These are phyloP conservation scores for Pinus tabuliformis DNA, from an alignment of 75 land plant species.

Conservation along the genomic window DNA sequence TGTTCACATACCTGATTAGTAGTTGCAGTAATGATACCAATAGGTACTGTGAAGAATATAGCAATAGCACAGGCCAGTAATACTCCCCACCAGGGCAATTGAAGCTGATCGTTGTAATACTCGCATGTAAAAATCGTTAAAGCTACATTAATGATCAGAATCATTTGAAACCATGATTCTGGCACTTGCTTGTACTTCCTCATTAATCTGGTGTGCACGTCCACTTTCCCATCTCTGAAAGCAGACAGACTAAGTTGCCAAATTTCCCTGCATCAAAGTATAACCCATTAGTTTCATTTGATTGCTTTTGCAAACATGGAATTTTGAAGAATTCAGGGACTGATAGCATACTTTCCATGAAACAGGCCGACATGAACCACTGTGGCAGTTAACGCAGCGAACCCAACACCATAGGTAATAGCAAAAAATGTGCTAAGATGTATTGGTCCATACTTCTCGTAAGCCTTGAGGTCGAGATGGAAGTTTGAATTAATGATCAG, in stretches of 20 bases:
- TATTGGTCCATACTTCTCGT: slow-evolving; percentile 11
- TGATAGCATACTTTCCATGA: slow-evolving; percentile 23
- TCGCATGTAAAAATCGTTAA: slow-evolving; percentile 12
- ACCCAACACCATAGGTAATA: slow-evolving; percentile 30
- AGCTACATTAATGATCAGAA: slow-evolving; percentile 7
- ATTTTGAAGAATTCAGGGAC: no score
- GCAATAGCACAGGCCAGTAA: slow-evolving; percentile 29
- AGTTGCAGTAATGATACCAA: slow-evolving; percentile 33
- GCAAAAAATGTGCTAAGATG: slow-evolving; percentile 32
- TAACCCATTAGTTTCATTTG: no score
- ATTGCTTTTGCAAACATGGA: no score
- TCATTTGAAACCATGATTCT: slow-evolving; percentile 18
- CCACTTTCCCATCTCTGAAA: slow-evolving; percentile 4
- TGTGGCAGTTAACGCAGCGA: slow-evolving; percentile 28
- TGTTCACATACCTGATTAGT: slow-evolving; percentile 25
- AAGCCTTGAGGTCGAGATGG: slow-evolving; percentile 16
- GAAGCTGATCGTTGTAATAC: slow-evolving; percentile 16
- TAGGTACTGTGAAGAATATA: slow-evolving; percentile 26
- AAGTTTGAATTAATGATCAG: slow-evolving; percentile 13
- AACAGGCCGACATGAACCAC: slow-evolving; percentile 25
- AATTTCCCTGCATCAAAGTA: slow-evolving; percentile 20
- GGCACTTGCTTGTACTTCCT: slow-evolving; percentile 19
- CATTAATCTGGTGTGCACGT: slow-evolving; percentile 30
- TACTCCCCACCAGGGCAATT: slow-evolving; percentile 46
- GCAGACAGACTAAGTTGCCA: slow-evolving; percentile 22